These are phyloP conservation scores for Sinapis alba DNA, from an alignment of 441 rosid species.

Conservation along the genomic window DNA sequence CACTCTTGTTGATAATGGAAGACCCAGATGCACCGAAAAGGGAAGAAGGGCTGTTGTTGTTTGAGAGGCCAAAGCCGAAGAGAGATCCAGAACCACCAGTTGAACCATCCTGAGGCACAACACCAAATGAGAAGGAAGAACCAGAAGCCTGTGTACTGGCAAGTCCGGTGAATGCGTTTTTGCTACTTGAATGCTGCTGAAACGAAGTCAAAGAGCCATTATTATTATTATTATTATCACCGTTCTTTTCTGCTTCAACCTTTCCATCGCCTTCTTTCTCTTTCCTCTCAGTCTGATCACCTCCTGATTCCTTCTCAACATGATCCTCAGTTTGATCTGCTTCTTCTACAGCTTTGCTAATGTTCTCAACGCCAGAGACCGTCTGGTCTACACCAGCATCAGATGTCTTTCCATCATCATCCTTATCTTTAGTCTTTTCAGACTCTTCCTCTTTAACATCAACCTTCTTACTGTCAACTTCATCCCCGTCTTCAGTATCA, in stretches of 20 bases:
- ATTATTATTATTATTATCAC: conserved; percentile 47
- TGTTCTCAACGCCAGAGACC: conserved; percentile 25
- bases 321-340: conserved; percentile 31
- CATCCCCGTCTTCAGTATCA: conserved; percentile 30
- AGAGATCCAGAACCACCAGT: conserved; percentile 50
- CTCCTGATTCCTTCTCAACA: conserved; percentile 39
- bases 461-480: conserved; percentile 31
- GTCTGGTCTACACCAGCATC: conserved; percentile 42
- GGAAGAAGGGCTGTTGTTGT: conserved; percentile 51
- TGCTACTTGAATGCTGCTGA: conserved; percentile 86
- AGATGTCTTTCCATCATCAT: conserved; percentile 31
- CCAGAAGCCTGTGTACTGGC: conserved; percentile 80
- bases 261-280: conserved; percentile 45
- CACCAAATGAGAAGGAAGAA: conserved; percentile 66
- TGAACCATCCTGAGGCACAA: conserved; percentile 54
- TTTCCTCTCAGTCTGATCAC: conserved; percentile 37
- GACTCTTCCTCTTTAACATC: conserved; percentile 25
- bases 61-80: conserved; percentile 58
- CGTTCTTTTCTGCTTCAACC: conserved; percentile 44
- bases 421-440: conserved; percentile 35
- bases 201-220: conserved; percentile 61
- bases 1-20: conserved; percentile 56
- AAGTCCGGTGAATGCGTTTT: conserved; percentile 89
- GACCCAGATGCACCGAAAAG: conserved; percentile 52
- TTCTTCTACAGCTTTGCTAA: conserved; percentile 34